Evolutionary conservation across 495 filamentous ascomycete genomes (phyloP).

Genomic region (Penicillium coprophilum): DNA sequence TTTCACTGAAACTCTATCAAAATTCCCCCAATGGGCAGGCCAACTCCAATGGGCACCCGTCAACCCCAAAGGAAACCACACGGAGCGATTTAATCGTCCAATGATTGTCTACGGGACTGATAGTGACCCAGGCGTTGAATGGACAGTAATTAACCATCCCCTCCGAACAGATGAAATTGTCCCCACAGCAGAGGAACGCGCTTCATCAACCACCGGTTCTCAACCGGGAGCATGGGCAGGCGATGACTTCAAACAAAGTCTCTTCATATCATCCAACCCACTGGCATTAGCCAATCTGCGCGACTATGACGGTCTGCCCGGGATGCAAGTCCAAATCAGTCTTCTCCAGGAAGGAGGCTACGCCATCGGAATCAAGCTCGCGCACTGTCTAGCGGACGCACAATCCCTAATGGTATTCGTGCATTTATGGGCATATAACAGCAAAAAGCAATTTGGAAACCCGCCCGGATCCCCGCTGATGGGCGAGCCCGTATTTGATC

Average conservation of each 20-base stretch:
- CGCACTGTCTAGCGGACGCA: conserved; percentile 52
- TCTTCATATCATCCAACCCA: conserved; percentile 2
- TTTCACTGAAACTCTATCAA: conserved; percentile 25
- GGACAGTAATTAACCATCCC: conserved; percentile 3
- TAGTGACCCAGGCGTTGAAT: conserved; percentile 8
- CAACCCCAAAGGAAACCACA: conserved; percentile 14
- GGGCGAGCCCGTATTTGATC: conserved; percentile 27
- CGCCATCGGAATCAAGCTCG: conserved; percentile 40
- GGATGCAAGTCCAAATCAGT: conserved; percentile 40
- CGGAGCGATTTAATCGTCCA: conserved; percentile 37
- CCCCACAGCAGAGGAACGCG: conserved; percentile 7
- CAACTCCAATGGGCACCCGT: conserved; percentile 18
- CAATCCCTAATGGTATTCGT: conserved; percentile 46
- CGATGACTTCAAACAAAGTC: conserved; percentile 12
- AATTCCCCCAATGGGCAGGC: conserved; percentile 37
- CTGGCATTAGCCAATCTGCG: conserved; percentile 3
- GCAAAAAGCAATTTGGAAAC: conserved; percentile 10
- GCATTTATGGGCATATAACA: conserved; percentile 42
- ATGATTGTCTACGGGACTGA: conserved; percentile 15
- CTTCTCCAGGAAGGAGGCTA: conserved; percentile 42
- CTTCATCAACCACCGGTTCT: conserved; percentile 2
- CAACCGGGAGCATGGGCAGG: conserved; percentile 14
- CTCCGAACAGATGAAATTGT: conserved; percentile 1
- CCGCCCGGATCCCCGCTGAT: background rate
- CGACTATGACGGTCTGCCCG: conserved; percentile 22